A percentile compares a stretch with the other conserved stretches of the same genome.
phyloP scores from a whole-genome alignment of 2,329 filamentous ascomycete species.

The Pleomassaria siparia region DNA sequence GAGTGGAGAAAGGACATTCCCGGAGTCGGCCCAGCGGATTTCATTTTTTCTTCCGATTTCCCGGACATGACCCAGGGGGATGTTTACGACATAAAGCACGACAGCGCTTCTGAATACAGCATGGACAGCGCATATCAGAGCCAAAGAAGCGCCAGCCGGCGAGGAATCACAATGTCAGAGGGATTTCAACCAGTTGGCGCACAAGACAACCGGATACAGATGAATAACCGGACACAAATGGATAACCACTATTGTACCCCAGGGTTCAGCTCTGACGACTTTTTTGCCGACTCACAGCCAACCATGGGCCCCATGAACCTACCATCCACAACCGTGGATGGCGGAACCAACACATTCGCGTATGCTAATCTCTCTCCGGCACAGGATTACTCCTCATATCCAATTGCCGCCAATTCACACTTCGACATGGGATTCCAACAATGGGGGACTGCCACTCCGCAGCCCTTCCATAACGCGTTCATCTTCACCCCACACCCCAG shows the following conservation, averaged over 20 bases:
- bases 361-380: conserved; percentile 43
- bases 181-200: conserved; percentile 19
- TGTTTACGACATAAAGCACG: conserved; percentile 37
- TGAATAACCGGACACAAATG: conserved; percentile 36
- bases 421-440: conserved; percentile 11
- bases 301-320: conserved; percentile 39
- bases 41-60: conserved; percentile 37
- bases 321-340: conserved; percentile 29
- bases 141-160: conserved; percentile 41
- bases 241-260: conserved; percentile 42
- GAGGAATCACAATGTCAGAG: conserved; percentile 29
- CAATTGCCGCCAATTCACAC: conserved; percentile 10
- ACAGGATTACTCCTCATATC: conserved; percentile 38
- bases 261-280: conserved; percentile 39
- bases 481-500: conserved; percentile 16
- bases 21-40: conserved; percentile 35
- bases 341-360: conserved; percentile 32
- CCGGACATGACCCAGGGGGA: conserved; percentile 40
- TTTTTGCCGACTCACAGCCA: conserved; percentile 32
- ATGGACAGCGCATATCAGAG: conserved; percentile 48
- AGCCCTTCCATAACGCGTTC: conserved; percentile 27
- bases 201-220: conserved; percentile 33
- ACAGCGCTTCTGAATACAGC: conserved; percentile 43
- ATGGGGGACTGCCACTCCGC: conserved; percentile 28
- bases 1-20: conserved; percentile 46